phyloP scores from a whole-genome alignment of 495 filamentous ascomycete genomes.

The Penicillium maclennaniae region DNA sequence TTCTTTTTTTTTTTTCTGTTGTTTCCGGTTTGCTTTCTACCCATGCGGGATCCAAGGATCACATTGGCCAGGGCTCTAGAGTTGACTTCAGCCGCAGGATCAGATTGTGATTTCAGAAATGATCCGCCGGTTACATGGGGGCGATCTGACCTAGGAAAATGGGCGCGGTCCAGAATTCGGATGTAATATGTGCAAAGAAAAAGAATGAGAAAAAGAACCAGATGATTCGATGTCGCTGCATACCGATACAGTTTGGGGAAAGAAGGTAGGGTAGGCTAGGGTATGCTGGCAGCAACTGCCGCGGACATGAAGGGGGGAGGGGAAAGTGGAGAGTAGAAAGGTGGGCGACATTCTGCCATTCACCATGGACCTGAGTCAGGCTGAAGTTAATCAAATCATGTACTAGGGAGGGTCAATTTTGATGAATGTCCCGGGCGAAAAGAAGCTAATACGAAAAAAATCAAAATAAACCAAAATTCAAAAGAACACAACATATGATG shows the following conservation, averaged over 20 bases:
- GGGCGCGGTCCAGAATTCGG: background rate
- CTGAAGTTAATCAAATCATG: slow-evolving; percentile 25
- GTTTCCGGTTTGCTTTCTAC: background rate
- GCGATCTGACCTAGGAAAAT: background rate
- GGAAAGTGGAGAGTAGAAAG: slow-evolving; percentile 12
- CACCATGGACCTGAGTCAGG: slow-evolving; percentile 26
- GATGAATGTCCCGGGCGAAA: background rate
- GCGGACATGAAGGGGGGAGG: slow-evolving; percentile 5
- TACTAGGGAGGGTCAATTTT: slow-evolving; percentile 1
- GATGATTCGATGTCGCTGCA: slow-evolving; percentile 2
- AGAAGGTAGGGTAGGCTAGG: background rate
- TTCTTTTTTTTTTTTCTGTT: no score
- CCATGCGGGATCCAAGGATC: background rate
- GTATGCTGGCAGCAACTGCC: slow-evolving; percentile 17
- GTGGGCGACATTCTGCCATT: slow-evolving; percentile 14
- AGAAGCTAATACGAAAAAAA: no score
- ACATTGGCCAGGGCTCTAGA: background rate
- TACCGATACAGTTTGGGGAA: slow-evolving; percentile 1
- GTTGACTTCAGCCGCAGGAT: background rate
- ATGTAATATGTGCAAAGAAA: background rate
- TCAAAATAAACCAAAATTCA: background rate
- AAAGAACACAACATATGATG: background rate
- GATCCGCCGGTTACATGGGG: background rate
- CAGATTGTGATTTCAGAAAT: background rate
- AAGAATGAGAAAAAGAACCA: background rate